A percentile compares a stretch with the other conserved stretches of the same genome.
Conservation (phyloP, 768 basidiomycete species). For the Tricholoma saponaceum region DNA sequence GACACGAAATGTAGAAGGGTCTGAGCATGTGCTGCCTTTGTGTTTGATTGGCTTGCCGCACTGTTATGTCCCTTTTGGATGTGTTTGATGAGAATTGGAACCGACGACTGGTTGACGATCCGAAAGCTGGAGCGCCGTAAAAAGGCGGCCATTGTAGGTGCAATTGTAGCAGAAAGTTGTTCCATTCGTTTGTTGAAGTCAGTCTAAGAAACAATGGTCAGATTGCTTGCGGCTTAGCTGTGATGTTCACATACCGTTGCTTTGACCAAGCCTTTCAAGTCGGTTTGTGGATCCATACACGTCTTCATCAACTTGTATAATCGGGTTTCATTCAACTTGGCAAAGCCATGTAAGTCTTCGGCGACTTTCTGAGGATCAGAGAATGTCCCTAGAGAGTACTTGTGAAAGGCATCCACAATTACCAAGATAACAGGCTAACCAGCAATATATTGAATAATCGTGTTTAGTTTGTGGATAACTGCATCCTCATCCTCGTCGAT, state of each 20-base stretch:
- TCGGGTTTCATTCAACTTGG: conserved; percentile 80
- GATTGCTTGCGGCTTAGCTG: neutral
- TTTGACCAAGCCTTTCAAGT: conserved; percentile 77
- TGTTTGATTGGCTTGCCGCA: conserved; percentile 27
- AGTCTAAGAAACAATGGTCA: conserved; percentile 34
- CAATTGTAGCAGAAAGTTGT: conserved; percentile 55
- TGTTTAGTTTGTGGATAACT: conserved; percentile 50
- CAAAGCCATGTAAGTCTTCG: conserved; percentile 80
- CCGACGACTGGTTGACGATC: conserved; percentile 80
- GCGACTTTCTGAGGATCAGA: conserved; percentile 69
- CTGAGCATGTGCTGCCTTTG: conserved; percentile 44
- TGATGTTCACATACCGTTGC: conserved; percentile 49
- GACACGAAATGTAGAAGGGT: conserved; percentile 57
- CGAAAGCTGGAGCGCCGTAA: conserved; percentile 68
- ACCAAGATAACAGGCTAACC: conserved; percentile 35
- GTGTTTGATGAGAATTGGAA: conserved; percentile 76
- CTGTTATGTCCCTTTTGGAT: conserved; percentile 45
- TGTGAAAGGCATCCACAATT: neutral
- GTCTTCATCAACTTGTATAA: conserved; percentile 82
- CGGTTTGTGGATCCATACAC: conserved; percentile 80
- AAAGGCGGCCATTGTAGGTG: conserved; percentile 65
- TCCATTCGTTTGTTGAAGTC: conserved; percentile 81
- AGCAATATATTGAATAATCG: conserved; percentile 53
- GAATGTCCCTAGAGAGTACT: conserved; percentile 38
- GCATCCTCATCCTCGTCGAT: conserved; percentile 80